A percentile compares a stretch with the other conserved stretches of the same genome.
phyloP scores from a whole-genome alignment of 257 asterid species.

The Ballota nigra region DNA sequence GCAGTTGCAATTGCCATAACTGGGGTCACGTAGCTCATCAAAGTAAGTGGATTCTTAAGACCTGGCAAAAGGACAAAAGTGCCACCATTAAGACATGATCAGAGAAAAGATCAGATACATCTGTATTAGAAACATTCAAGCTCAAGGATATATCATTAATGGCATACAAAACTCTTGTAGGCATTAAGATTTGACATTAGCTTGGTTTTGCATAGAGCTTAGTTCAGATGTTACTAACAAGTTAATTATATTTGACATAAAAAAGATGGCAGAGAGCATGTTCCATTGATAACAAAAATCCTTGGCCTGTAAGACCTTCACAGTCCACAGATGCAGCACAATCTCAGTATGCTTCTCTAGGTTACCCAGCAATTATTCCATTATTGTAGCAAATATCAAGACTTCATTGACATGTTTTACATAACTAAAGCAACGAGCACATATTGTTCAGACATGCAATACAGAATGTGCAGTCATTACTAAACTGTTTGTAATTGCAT shows the following conservation, averaged over 20 bases:
- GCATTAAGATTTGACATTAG: neutral
- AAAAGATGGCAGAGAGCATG: neutral
- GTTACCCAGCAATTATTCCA: neutral
- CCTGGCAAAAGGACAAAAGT: constrained; percentile 45
- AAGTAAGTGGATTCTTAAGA: constrained; percentile 89
- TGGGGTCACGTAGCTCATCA: constrained; percentile 97
- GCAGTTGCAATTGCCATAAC: constrained; percentile 94
- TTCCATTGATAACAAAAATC: neutral
- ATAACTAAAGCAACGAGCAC: neutral
- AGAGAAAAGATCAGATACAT: neutral
- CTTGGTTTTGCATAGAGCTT: neutral
- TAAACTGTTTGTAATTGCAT: neutral
- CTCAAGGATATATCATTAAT: constrained; percentile 1
- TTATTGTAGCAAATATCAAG: neutral
- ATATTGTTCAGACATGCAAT: neutral
- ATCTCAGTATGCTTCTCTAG: neutral
- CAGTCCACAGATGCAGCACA: neutral
- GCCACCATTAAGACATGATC: constrained; percentile 11
- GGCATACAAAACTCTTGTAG: neutral
- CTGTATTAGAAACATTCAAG: constrained; percentile 6
- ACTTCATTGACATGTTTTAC: neutral
- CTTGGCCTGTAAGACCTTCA: neutral
- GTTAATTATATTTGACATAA: neutral
- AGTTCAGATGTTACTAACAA: neutral
- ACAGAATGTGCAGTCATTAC: neutral